phyloP scores from a whole-genome alignment of 805 yeast species.

The Hanseniaspora clermontiae region DNA sequence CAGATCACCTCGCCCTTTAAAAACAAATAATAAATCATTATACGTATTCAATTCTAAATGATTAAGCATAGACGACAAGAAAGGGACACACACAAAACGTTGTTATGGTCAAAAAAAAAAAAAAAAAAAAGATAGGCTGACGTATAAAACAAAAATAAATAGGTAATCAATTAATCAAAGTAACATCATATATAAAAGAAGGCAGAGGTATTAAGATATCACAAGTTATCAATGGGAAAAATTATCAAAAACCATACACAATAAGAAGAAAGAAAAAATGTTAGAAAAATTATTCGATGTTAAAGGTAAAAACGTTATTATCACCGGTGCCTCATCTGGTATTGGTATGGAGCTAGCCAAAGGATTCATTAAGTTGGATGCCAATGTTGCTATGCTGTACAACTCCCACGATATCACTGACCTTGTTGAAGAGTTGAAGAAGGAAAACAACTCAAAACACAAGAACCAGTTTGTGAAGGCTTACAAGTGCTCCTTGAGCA shows the following conservation, averaged over 20 bases:
- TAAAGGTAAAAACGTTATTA: slow-evolving; percentile 69
- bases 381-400: slow-evolving; percentile 63
- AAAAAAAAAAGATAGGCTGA: too few relatives aligned
- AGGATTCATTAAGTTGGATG: slow-evolving; percentile 79
- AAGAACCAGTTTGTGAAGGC: slow-evolving; percentile 55
- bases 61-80: too few relatives aligned
- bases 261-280: slow-evolving; percentile 22
- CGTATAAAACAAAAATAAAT: too few relatives aligned
- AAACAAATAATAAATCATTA: too few relatives aligned
- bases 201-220: too few relatives aligned
- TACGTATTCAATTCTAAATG: too few relatives aligned
- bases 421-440: slow-evolving; percentile 29
- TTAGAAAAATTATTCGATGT: slow-evolving; percentile 48
- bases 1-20: too few relatives aligned
- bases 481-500: slow-evolving; percentile 27
- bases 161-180: too few relatives aligned
- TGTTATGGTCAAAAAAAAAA: too few relatives aligned
- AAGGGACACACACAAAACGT: too few relatives aligned
- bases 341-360: slow-evolving; percentile 74
- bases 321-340: slow-evolving; percentile 79
- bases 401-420: slow-evolving; percentile 39
- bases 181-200: too few relatives aligned
- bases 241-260: background rate
- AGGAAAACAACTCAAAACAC: slow-evolving; percentile 44
- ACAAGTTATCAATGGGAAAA: too few relatives aligned